Evolutionary conservation across 306 rosid genomes (phyloP).

Genomic region (Erythrophleum fordii): DNA sequence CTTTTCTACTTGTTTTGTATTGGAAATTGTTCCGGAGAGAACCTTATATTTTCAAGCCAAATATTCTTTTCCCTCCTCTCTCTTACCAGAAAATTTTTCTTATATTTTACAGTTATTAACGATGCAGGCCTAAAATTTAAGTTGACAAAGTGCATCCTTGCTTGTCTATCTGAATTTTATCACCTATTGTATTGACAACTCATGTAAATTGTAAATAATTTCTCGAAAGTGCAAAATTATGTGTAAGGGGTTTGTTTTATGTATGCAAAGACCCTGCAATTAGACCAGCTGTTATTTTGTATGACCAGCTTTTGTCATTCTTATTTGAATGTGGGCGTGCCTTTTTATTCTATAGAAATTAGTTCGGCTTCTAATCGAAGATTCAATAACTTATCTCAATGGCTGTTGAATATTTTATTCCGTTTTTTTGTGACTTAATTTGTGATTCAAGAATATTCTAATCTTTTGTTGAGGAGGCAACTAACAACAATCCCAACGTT

Average conservation of each 20-base stretch:
- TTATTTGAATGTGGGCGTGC: not conserved
- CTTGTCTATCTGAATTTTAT: slow-evolving; percentile 2
- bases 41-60: not conserved
- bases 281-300: not conserved
- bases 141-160: not conserved
- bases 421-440: not conserved
- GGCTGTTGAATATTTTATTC: not conserved
- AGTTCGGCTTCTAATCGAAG: not conserved
- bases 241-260: not conserved
- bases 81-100: not conserved
- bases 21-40: slow-evolving; percentile 16
- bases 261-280: not conserved
- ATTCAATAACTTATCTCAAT: not conserved
- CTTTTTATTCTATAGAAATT: not conserved
- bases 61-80: not conserved
- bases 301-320: not conserved
- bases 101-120: not conserved
- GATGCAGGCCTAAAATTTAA: not conserved
- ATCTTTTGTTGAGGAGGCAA: not conserved
- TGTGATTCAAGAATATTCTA: not conserved
- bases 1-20: slow-evolving; percentile 1
- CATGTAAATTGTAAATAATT: not conserved
- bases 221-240: not conserved
- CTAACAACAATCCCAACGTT: not conserved
- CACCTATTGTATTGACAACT: slow-evolving; percentile 2